phyloP scores from a whole-genome alignment of 495 filamentous ascomycete genomes.

The Podospora appendiculata region DNA sequence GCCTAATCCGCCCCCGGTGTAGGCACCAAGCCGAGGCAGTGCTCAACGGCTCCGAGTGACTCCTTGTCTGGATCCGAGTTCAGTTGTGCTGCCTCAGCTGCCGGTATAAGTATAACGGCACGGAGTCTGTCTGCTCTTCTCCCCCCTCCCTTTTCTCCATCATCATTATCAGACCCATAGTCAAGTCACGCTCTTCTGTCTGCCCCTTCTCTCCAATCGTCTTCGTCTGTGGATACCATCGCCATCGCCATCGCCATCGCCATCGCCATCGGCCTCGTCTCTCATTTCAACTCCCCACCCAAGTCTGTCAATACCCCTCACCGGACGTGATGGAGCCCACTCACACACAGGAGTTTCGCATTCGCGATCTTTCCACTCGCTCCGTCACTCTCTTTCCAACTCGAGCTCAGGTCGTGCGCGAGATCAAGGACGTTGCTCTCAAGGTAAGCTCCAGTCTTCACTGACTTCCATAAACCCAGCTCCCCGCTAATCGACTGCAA shows the following conservation, averaged over 20 bases:
- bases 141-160: not conserved
- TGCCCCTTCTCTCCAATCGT: not conserved
- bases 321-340: conserved; percentile 16
- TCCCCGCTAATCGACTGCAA: not conserved
- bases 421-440: conserved; percentile 52
- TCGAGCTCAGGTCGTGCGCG: conserved; percentile 53
- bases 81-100: not conserved
- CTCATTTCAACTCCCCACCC: not conserved
- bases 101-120: conserved; percentile 13
- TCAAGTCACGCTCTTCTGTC: not conserved
- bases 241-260: too few relatives aligned
- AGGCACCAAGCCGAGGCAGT: too few relatives aligned
- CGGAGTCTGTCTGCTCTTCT: not conserved
- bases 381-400: conserved; percentile 56
- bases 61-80: not conserved
- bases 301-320: too few relatives aligned
- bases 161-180: not conserved
- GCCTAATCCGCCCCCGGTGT: too few relatives aligned
- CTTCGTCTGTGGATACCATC: not conserved
- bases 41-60: not conserved
- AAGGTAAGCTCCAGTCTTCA: conserved; percentile 29
- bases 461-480: not conserved
- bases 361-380: conserved; percentile 49
- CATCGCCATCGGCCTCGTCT: too few relatives aligned
- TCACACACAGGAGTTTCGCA: conserved; percentile 38